Percentiles rank a stretch among this genome's conserved stretches.
Evolutionary conservation across 306 rosid genomes (phyloP).

Genomic region (Medicago ruthenica): DNA sequence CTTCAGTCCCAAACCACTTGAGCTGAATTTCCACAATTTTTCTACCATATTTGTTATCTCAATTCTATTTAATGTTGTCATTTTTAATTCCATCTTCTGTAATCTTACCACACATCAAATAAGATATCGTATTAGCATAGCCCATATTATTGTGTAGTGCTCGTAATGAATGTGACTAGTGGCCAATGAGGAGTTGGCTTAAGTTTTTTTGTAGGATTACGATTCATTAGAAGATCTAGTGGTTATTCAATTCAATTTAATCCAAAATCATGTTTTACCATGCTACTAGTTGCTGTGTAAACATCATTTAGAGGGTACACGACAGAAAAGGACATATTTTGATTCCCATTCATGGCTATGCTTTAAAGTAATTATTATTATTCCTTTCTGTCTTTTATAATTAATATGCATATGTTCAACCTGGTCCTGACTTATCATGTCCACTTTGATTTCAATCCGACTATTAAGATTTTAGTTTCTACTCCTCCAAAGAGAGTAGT

Average conservation of each 20-base stretch:
- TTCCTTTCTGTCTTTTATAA: slow-evolving; percentile 14
- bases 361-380: slow-evolving; percentile 13
- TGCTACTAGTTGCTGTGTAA: slow-evolving; percentile 28
- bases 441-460: neutral
- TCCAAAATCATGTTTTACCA: slow-evolving; percentile 43
- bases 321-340: slow-evolving; percentile 19
- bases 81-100: too few relatives aligned
- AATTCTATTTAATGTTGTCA: too few relatives aligned
- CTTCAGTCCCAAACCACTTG: too few relatives aligned
- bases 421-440: neutral
- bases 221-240: too few relatives aligned
- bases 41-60: too few relatives aligned
- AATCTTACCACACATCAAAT: too few relatives aligned
- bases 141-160: too few relatives aligned
- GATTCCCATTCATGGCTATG: slow-evolving; percentile 44
- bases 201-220: too few relatives aligned
- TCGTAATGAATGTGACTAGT: too few relatives aligned
- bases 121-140: too few relatives aligned
- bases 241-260: neutral
- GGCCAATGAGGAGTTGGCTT: too few relatives aligned
- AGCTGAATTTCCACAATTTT: too few relatives aligned
- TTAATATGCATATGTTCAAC: neutral
- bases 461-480: neutral
- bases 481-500: neutral
- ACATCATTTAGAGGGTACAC: slow-evolving; percentile 30